phyloP scores from a whole-genome alignment of 192 early-diverging fungal species.

The Coemansia sp. region DNA sequence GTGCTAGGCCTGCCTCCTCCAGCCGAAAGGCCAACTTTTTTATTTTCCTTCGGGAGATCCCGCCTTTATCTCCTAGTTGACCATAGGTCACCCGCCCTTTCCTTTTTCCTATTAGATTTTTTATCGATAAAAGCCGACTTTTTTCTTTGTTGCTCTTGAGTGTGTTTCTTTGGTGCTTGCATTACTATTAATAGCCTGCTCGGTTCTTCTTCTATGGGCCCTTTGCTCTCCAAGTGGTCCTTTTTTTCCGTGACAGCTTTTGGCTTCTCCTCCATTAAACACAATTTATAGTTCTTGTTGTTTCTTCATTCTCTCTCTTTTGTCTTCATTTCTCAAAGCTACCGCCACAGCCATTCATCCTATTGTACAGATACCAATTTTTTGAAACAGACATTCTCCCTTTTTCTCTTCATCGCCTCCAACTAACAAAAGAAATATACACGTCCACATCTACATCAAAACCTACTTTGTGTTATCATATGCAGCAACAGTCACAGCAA shows the following conservation, averaged over 20 bases:
- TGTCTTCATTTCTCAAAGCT: background rate
- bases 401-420: background rate
- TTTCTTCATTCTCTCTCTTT: background rate
- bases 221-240: background rate
- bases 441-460: background rate
- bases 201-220: background rate
- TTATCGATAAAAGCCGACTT: background rate
- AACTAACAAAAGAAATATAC: background rate
- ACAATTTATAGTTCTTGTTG: background rate
- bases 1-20: background rate
- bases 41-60: background rate
- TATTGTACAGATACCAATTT: background rate
- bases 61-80: background rate
- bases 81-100: background rate
- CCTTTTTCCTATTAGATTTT: background rate
- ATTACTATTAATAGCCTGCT: background rate
- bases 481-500: constrained; percentile 3
- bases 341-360: background rate
- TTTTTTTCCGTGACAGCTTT: background rate
- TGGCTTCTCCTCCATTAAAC: background rate
- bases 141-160: background rate
- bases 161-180: background rate
- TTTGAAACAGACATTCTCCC: background rate
- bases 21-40: background rate
- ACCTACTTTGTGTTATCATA: background rate